Percentiles rank a stretch among this genome's conserved stretches.
phyloP scores from a whole-genome alignment of 192 early-diverging fungal species.

The Umbelopsis ramanniana region DNA sequence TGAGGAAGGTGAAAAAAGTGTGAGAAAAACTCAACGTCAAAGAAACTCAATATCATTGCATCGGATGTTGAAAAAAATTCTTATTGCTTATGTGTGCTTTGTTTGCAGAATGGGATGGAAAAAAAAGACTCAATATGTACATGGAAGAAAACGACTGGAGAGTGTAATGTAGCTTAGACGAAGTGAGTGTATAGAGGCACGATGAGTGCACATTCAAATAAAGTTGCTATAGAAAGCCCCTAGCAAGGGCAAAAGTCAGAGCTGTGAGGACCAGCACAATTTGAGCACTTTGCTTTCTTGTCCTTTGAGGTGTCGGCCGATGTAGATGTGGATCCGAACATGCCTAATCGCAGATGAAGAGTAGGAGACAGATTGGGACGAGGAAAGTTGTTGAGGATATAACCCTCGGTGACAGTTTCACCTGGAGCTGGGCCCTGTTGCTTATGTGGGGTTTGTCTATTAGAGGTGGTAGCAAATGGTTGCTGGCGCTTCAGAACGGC shows the following conservation, averaged over 20 bases:
- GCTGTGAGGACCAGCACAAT: constrained; percentile 45
- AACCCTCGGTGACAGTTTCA: constrained; percentile 38
- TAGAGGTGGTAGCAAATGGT: constrained; percentile 19
- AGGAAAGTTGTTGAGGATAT: constrained; percentile 34
- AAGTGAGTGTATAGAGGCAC: not conserved
- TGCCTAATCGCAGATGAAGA: constrained; percentile 36
- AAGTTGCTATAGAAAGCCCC: not conserved
- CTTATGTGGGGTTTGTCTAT: constrained; percentile 4
- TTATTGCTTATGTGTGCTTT: not conserved
- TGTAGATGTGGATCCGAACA: constrained; percentile 20
- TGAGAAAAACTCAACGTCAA: constrained; percentile 8
- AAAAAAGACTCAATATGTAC: not conserved
- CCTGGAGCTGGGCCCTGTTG: constrained; percentile 13
- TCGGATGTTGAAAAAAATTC: not conserved
- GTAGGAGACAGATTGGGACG: constrained; percentile 44
- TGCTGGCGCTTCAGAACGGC: constrained; percentile 35
- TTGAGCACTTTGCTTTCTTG: constrained; percentile 30
- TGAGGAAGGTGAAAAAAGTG: not conserved
- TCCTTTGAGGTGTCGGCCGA: constrained; percentile 2
- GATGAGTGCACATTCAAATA: not conserved
- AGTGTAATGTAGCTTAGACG: not conserved
- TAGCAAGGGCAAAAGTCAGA: constrained; percentile 47
- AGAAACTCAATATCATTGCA: not conserved
- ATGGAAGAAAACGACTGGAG: not conserved
- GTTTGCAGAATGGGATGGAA: not conserved